A percentile compares a stretch with the other conserved stretches of the same genome.
Conservation (phyloP, 2,329 filamentous ascomycete genomes). For the Aspergillus unguis region DNA sequence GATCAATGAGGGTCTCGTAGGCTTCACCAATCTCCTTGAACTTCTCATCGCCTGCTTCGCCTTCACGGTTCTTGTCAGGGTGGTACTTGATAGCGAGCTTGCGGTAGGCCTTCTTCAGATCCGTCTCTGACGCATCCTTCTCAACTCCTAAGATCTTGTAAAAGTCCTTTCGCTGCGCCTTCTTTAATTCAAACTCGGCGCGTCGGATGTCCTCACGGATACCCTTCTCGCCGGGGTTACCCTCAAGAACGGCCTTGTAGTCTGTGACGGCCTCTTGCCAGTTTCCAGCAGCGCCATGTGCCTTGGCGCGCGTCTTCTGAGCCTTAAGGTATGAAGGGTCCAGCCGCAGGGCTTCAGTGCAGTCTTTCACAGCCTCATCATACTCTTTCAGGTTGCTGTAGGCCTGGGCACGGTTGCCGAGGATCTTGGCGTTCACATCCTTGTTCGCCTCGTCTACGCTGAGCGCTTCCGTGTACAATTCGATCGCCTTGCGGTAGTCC, state of each 20-base stretch:
- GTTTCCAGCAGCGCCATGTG: slow-evolving; percentile 74
- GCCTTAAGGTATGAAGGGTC: slow-evolving; percentile 87
- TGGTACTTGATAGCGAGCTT: slow-evolving; percentile 92
- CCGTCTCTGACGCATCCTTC: slow-evolving; percentile 77
- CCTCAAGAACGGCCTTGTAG: slow-evolving; percentile 80
- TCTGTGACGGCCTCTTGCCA: slow-evolving; percentile 92
- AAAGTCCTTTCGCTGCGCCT: slow-evolving; percentile 95
- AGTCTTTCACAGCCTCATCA: slow-evolving; percentile 77
- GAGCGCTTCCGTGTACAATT: slow-evolving; percentile 79
- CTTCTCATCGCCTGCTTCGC: slow-evolving; percentile 76
- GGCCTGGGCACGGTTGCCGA: slow-evolving; percentile 89
- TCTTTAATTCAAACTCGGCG: slow-evolving; percentile 94
- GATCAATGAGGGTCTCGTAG: slow-evolving; percentile 90
- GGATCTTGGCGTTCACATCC: slow-evolving; percentile 88
- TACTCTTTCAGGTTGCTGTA: slow-evolving; percentile 76
- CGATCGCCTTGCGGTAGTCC: slow-evolving; percentile 73
- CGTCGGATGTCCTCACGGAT: slow-evolving; percentile 81
- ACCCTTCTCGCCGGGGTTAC: slow-evolving; percentile 74
- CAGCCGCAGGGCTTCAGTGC: slow-evolving; percentile 75
- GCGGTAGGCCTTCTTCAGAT: slow-evolving; percentile 96
- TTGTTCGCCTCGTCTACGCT: slow-evolving; percentile 84
- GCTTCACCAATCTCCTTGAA: slow-evolving; percentile 99
- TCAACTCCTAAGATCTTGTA: slow-evolving; percentile 92
- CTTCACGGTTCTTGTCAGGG: slow-evolving; percentile 89
- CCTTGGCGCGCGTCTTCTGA: slow-evolving; percentile 89